Evolutionary conservation across 2,329 filamentous ascomycete species (phyloP), one percentile per base, ranked within the genome.

Genomic region (Fusarium metavorans): DNA sequence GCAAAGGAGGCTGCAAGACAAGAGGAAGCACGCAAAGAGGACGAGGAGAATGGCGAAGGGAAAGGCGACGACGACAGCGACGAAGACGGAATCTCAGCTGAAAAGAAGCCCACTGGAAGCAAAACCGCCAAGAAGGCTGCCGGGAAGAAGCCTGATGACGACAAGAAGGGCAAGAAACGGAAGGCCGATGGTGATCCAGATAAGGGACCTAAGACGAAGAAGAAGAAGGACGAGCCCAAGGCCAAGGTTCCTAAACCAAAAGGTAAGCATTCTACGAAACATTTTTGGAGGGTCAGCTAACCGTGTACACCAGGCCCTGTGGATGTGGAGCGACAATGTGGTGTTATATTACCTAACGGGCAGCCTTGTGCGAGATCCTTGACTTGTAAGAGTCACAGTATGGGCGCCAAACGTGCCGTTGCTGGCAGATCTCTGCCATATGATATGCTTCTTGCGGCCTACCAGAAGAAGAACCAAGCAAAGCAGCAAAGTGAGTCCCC

Each of bases 391-490:
- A 96, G 93, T 70, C 95, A 98, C 76, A 92, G 90, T n/a, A 98
- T 98, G 95, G 95, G 95, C 13, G 93, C 95, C 6, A 98, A 98
- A 84, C 89, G 95, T 76, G 93, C 93, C 1, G 95, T 98, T 4
- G 93, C 94, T 6, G 95, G 95, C 1, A 89, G 95, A 71, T 97
- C 94, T 52, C 85, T 97, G 69, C 95, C 95, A 2, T 98, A 98
- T 80, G 95, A 98, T 82, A 97, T 97, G 92, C 86, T 98, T 43
- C 88, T 98, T 41, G 92, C 93, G 16, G 92, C 93, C 9, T 97
- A 97, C 80, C 94, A 97, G 83, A 98, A 98, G 88, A 98, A 98
- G 88, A 99, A 99, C 79, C 97, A 98, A 83, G 97, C 97, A 25
- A 97, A 98, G 80, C 94, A 98, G 85, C 97, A 98, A 83, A 97